A percentile compares a stretch with the other conserved stretches of the same genome.
Evolutionary conservation across 1,284 basidiomycete species (phyloP).

Genomic region (Leccinum subrobustum): DNA sequence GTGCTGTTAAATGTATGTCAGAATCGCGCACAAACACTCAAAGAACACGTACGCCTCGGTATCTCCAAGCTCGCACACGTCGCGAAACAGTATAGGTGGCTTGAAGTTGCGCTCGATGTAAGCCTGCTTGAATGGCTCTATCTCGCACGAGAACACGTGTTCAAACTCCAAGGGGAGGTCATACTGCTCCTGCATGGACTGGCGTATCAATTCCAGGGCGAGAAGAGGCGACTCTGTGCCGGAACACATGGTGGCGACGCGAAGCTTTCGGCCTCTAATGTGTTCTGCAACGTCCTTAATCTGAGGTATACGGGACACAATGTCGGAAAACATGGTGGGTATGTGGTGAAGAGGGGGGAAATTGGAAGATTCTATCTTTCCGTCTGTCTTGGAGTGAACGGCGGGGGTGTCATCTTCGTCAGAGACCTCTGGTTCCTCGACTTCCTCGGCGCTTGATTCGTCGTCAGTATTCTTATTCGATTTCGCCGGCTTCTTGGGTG

Average conservation of each 20-base stretch:
- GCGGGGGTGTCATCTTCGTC: constrained; percentile 33
- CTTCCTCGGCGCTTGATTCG: constrained; percentile 23
- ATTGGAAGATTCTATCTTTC: constrained; percentile 51
- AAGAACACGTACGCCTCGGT: constrained; percentile 57
- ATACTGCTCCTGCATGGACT: constrained; percentile 70
- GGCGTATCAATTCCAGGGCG: constrained; percentile 82
- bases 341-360: constrained; percentile 85
- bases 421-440: constrained; percentile 24
- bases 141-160: constrained; percentile 97
- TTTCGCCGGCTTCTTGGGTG: constrained; percentile 28
- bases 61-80: constrained; percentile 89
- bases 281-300: constrained; percentile 69
- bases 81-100: constrained; percentile 89
- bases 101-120: constrained; percentile 97
- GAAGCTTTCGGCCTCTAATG: constrained; percentile 80
- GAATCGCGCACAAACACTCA: not conserved
- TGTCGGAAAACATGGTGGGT: constrained; percentile 82
- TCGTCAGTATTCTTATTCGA: constrained; percentile 31
- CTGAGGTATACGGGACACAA: constrained; percentile 70
- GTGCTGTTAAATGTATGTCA: constrained; percentile 47
- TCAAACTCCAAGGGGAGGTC: constrained; percentile 71
- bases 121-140: constrained; percentile 97
- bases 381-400: constrained; percentile 36
- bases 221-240: constrained; percentile 94
- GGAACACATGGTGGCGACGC: constrained; percentile 97